phyloP scores from a whole-genome alignment of 1,284 basidiomycete species.

The Ceratobasidium sp. region DNA sequence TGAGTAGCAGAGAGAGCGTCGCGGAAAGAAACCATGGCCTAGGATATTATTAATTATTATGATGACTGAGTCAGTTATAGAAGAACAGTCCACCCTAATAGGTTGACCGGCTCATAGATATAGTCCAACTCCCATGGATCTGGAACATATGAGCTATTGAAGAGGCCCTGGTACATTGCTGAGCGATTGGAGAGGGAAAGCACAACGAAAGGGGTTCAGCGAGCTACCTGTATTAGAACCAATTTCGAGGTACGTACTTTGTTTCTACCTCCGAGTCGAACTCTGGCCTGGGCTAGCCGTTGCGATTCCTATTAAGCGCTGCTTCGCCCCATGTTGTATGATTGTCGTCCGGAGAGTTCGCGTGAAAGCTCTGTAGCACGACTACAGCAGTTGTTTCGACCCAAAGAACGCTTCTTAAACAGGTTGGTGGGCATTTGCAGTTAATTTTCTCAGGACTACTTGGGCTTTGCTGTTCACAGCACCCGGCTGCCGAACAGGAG shows the following conservation, averaged over 20 bases:
- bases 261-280: background rate
- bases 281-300: background rate
- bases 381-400: background rate
- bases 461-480: background rate
- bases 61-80: no score
- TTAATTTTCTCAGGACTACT: background rate
- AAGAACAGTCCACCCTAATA: background rate
- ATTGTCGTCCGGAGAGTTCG: background rate
- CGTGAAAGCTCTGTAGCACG: background rate
- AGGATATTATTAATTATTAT: background rate
- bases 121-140: constrained; percentile 5
- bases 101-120: constrained; percentile 25
- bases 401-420: background rate
- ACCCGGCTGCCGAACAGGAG: background rate
- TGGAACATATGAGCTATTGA: constrained; percentile 25
- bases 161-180: constrained; percentile 19
- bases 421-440: background rate
- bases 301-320: background rate
- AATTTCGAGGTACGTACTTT: background rate
- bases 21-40: constrained; percentile 26
- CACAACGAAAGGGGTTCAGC: no score
- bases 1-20: constrained; percentile 20
- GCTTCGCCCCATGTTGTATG: no score
- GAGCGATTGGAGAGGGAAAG: background rate
- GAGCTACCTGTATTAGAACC: background rate